These are phyloP conservation scores for Hygrocybe coccinea DNA, from an alignment of 768 basidiomycete genomes.

Conservation along the genomic window DNA sequence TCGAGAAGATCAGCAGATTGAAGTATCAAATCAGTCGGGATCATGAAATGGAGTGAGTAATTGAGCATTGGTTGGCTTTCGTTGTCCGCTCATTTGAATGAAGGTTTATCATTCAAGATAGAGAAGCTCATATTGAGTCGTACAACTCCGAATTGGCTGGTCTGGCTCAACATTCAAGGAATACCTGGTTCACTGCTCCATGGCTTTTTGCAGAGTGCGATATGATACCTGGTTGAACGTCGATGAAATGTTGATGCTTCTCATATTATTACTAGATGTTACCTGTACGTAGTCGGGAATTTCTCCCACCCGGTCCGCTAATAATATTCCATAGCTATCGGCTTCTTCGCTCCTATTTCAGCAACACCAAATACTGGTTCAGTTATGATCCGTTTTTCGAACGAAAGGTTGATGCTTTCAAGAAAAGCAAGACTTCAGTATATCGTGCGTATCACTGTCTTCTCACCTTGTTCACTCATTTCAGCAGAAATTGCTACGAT, in stretches of 20 bases:
- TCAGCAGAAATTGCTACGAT: conserved; percentile 63
- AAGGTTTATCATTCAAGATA: conserved; percentile 72
- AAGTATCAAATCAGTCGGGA: conserved; percentile 90
- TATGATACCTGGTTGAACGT: conserved; percentile 2
- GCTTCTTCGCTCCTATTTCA: conserved; percentile 68
- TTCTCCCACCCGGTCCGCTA: not conserved
- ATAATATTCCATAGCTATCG: conserved; percentile 59
- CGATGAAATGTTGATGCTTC: not conserved
- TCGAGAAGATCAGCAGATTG: conserved; percentile 65
- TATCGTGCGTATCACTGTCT: conserved; percentile 50
- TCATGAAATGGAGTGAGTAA: conserved; percentile 56
- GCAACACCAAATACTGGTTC: conserved; percentile 63
- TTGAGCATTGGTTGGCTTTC: not conserved
- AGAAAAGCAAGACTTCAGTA: conserved; percentile 71
- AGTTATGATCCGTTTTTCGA: conserved; percentile 76
- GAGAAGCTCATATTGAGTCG: conserved; percentile 58
- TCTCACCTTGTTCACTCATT: not conserved
- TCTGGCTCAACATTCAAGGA: conserved; percentile 42
- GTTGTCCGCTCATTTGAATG: not conserved
- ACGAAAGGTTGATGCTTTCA: conserved; percentile 80
- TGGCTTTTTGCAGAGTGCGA: conserved; percentile 96
- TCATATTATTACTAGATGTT: conserved; percentile 48
- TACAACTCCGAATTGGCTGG: conserved; percentile 72
- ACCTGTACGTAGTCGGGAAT: conserved; percentile 47
- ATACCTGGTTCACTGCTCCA: conserved; percentile 87